Percentiles rank a stretch among this genome's conserved stretches.
phyloP scores from a whole-genome alignment of 2,329 filamentous ascomycete species.

The Alternaria solani region DNA sequence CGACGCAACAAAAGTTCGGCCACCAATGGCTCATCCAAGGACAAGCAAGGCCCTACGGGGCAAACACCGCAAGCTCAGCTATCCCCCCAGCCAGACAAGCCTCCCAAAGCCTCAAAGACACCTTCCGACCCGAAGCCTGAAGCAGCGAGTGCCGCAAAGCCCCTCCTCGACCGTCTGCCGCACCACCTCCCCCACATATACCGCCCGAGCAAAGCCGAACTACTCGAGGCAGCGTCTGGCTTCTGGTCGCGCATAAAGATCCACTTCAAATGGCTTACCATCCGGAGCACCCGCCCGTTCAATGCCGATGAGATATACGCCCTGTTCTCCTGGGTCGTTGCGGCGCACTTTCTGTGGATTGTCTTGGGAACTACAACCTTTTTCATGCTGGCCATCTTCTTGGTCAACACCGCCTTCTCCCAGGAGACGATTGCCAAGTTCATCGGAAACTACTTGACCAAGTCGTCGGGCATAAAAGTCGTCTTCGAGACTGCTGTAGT shows the following conservation, averaged over 20 bases:
- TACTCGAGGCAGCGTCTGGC: conserved; percentile 87
- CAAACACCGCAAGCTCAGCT: conserved; percentile 44
- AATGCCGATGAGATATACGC: conserved; percentile 96
- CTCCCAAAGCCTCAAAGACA: conserved; percentile 31
- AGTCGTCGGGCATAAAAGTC: conserved; percentile 90
- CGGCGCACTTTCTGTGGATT: conserved; percentile 94
- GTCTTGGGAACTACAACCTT: conserved; percentile 98
- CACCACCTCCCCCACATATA: conserved; percentile 73
- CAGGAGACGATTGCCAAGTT: conserved; percentile 94
- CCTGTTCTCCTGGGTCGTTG: conserved; percentile 92
- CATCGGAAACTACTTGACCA: conserved; percentile 94
- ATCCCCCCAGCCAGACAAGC: conserved; percentile 41
- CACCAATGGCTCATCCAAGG: conserved; percentile 36
- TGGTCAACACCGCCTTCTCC: conserved; percentile 95
- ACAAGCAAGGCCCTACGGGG: conserved; percentile 21
- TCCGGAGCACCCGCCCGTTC: conserved; percentile 90
- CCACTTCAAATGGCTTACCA: conserved; percentile 97
- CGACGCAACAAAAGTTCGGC: conserved; percentile 51
- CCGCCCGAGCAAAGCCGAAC: conserved; percentile 89
- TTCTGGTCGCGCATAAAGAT: conserved; percentile 92
- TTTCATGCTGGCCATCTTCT: conserved; percentile 87
- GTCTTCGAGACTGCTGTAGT: conserved; percentile 98
- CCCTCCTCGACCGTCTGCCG: conserved; percentile 64
- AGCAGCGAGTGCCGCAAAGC: conserved; percentile 41
- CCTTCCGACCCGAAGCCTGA: conserved; percentile 34